These are phyloP conservation scores for Suhomyces xylopsoci DNA, from an alignment of 805 yeast species.

Conservation along the genomic window DNA sequence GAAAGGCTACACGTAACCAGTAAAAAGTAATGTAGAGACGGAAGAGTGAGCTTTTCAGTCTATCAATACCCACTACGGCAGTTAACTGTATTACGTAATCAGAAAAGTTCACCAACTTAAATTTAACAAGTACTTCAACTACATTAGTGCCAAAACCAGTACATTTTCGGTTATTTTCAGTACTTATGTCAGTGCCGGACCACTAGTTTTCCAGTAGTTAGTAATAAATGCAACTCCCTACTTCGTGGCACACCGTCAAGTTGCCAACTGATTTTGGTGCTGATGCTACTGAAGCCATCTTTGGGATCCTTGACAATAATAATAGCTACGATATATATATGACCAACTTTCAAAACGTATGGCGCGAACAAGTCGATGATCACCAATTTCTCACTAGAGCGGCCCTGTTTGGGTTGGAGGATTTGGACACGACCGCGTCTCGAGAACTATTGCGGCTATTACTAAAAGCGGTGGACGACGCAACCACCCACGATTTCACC, in stretches of 20 bases:
- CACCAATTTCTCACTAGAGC: constrained; percentile 18
- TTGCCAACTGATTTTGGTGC: neutral
- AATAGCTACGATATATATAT: constrained; percentile 20
- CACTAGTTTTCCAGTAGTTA: neutral
- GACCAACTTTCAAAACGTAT: constrained; percentile 26
- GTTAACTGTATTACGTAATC: neutral
- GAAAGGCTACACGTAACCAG: too few relatives aligned
- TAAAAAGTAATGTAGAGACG: too few relatives aligned
- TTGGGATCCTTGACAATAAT: constrained; percentile 10
- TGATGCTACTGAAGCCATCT: constrained; percentile 9
- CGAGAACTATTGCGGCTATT: neutral
- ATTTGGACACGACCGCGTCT: constrained; percentile 5
- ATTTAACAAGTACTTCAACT: too few relatives aligned
- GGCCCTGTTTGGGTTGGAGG: constrained; percentile 25
- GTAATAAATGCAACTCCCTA: neutral
- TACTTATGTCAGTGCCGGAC: neutral
- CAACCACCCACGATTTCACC: neutral
- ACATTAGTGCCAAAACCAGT: too few relatives aligned
- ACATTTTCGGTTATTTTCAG: too few relatives aligned
- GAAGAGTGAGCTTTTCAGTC: too few relatives aligned
- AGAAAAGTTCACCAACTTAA: neutral
- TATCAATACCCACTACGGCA: too few relatives aligned
- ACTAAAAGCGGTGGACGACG: neutral
- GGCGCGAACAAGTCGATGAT: constrained; percentile 20
- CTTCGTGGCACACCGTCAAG: neutral